Percentiles rank a stretch among this genome's conserved stretches.
phyloP scores from a whole-genome alignment of 2,329 filamentous ascomycete genomes.

The Fusarium agapanthi region DNA sequence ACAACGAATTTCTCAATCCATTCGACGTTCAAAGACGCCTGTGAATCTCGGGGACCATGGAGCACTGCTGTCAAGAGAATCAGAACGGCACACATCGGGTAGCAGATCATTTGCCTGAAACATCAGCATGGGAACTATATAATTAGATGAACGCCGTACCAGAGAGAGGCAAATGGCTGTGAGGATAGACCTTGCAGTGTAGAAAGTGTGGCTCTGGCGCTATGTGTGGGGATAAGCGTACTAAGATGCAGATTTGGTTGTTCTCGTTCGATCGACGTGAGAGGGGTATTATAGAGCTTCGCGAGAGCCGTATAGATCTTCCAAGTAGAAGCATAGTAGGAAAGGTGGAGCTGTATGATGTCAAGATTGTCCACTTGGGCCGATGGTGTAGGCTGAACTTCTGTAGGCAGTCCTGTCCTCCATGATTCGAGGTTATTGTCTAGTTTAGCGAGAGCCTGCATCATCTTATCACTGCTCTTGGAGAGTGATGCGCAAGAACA shows the following conservation, averaged over 20 bases:
- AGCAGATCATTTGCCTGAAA: background rate
- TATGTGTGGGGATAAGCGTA: background rate
- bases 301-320: background rate
- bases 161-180: background rate
- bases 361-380: background rate
- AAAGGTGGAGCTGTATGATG: background rate
- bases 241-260: background rate
- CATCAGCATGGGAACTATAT: rapidly evolving
- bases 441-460: background rate
- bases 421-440: background rate
- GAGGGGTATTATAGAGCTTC: background rate
- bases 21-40: background rate
- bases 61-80: background rate
- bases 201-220: background rate
- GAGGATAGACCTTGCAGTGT: background rate
- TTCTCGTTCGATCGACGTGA: background rate
- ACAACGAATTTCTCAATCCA: background rate
- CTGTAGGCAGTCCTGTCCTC: background rate
- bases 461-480: background rate
- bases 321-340: background rate
- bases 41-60: rapidly evolving
- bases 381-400: background rate
- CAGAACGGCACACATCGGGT: background rate
- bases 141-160: rapidly evolving
- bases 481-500: rapidly evolving